Base-by-base conservation (phyloP, 805 yeast species). In the Saccharomyces eubayanus region DNA sequence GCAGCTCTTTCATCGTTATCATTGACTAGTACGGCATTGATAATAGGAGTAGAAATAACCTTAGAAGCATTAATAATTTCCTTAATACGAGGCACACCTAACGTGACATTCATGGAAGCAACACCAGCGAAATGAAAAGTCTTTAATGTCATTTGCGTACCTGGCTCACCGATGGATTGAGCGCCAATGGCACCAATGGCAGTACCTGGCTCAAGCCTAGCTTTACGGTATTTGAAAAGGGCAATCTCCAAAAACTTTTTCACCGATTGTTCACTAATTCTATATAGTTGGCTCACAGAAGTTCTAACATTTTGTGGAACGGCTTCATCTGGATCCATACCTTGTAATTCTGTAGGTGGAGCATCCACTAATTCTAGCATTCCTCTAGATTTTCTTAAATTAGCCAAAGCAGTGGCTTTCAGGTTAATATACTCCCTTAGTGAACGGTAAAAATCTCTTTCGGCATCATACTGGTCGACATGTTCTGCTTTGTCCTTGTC, bases 121-220 rank as follows among this genome's bases (percentile, higher is more conserved):
- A 94, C 99, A 79, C 99, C 99, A 65, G 99, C 99, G 79, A 94
- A 94, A 78, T 94, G 99, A 89, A 92, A 92, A 55, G 95, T 87
- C 69, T 87, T 87, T 67, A 87, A 79, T 4, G 99, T 94, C 99
- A 94, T 94, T 74, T 94, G 99, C 0, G 99, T 94, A 70, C 98
- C 99, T 24, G 99, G 99, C 68, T 92, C 99, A 74, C 99, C 99
- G 76, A 94, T 94, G 47, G 97, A 89, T 69, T 94, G 99, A 0
- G 99, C 99, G 62, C 98, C 99, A 73, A 94, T 91, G 28, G 99
- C 98, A 60, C 99, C 99, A 53, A 94, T 98, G 2, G 99, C 99
- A 3, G 99, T 94, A 57, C 98, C 99, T 1, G 99, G 99, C 70
- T 94, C 99, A 16, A 94, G 97, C 72, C 84, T 85, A 6, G 99